A percentile compares a stretch with the other conserved stretches of the same genome.
These are phyloP conservation scores for Fusarium brachygibbosum DNA, from an alignment of 2,329 filamentous ascomycete genomes.

Conservation along the genomic window DNA sequence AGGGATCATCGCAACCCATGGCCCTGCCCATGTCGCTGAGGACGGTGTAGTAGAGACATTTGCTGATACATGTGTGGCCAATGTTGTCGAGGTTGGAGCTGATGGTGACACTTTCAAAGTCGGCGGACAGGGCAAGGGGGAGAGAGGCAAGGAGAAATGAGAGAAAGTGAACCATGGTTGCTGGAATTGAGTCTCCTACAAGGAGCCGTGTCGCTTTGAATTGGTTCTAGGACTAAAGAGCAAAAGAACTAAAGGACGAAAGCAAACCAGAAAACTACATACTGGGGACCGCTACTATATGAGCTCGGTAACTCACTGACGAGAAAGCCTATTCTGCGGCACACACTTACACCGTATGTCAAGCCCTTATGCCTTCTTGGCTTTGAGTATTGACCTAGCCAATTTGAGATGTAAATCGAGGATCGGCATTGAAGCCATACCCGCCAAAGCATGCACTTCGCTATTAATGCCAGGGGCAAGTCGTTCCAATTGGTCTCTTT, in stretches of 20 bases:
- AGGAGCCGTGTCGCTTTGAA: not conserved
- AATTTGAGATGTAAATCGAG: conserved; percentile 9
- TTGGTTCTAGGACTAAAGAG: not conserved
- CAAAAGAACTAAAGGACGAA: not conserved
- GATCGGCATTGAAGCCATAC: conserved; percentile 11
- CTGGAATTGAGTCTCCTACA: not conserved
- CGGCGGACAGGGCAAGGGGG: conserved; percentile 12
- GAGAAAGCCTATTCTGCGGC: conserved; percentile 4
- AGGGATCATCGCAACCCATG: conserved; percentile 45
- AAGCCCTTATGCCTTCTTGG: conserved; percentile 1
- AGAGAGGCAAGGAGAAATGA: conserved; percentile 20
- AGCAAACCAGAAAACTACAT: not conserved
- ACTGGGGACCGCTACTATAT: conserved; percentile 19
- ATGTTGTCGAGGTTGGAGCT: conserved; percentile 15
- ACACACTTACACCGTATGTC: conserved; percentile 16
- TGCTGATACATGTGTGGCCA: conserved; percentile 40
- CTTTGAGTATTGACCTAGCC: conserved; percentile 1
- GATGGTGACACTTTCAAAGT: conserved; percentile 41
- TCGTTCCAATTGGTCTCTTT: conserved; percentile 27
- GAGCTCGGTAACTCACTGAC: not conserved
- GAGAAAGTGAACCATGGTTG: conserved; percentile 28
- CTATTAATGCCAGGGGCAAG: conserved; percentile 32
- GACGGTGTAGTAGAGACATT: conserved; percentile 41
- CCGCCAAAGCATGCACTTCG: conserved; percentile 17
- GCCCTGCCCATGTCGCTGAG: conserved; percentile 38